phyloP scores from a whole-genome alignment of 2,329 filamentous ascomycete species.

The Onygenales sp. region DNA sequence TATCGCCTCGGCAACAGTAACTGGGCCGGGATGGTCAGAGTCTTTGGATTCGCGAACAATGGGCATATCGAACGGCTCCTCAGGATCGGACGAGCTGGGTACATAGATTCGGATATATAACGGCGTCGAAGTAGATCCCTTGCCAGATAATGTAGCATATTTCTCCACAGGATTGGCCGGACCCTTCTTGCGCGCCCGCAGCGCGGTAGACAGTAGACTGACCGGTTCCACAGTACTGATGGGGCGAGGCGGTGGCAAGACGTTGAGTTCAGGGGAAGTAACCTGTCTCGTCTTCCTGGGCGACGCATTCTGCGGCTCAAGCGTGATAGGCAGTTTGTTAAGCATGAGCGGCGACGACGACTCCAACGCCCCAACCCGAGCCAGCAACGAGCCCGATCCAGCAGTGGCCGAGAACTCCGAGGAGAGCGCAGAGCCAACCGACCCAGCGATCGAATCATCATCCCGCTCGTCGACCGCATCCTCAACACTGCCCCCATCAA shows the following conservation, averaged over 20 bases:
- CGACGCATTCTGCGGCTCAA: constrained; percentile 31
- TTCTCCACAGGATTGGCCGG: constrained; percentile 53
- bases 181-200: constrained; percentile 47
- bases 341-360: constrained; percentile 42
- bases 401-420: constrained; percentile 47
- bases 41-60: constrained; percentile 48
- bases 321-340: constrained; percentile 26
- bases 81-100: constrained; percentile 48
- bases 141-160: constrained; percentile 51
- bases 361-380: constrained; percentile 37
- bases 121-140: constrained; percentile 47
- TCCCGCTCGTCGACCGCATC: constrained; percentile 29
- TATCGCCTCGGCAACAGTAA: constrained; percentile 54
- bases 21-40: constrained; percentile 34
- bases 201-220: constrained; percentile 48
- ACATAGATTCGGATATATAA: constrained; percentile 56
- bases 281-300: constrained; percentile 42
- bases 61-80: constrained; percentile 49
- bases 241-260: constrained; percentile 50
- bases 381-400: constrained; percentile 49
- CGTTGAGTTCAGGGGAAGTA: constrained; percentile 42
- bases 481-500: constrained; percentile 12
- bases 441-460: constrained; percentile 40
- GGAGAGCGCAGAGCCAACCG: constrained; percentile 39
- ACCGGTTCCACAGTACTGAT: constrained; percentile 50